Evolutionary conservation across 805 yeast genomes (phyloP).

Genomic region (Starmerella kuoi): DNA sequence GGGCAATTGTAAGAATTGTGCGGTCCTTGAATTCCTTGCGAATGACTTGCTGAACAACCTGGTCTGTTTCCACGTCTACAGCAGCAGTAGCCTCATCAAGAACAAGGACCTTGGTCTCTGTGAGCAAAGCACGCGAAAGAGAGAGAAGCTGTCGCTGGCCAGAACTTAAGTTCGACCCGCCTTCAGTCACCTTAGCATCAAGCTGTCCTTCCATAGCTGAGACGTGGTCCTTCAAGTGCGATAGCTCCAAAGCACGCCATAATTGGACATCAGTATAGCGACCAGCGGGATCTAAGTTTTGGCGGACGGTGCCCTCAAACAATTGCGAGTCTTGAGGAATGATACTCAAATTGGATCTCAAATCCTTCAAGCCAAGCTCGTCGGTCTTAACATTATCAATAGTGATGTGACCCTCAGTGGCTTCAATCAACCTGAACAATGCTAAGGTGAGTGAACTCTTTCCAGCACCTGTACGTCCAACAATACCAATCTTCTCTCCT

Average conservation of each 20-base stretch:
- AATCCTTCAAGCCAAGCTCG: slow-evolving; percentile 59
- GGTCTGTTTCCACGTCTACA: slow-evolving; percentile 78
- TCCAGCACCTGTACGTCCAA: slow-evolving; percentile 96
- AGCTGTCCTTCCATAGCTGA: slow-evolving; percentile 42
- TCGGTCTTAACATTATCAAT: slow-evolving; percentile 62
- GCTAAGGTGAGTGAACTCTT: slow-evolving; percentile 78
- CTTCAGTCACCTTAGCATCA: slow-evolving; percentile 50
- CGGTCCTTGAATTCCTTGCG: slow-evolving; percentile 57
- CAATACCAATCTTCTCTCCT: slow-evolving; percentile 83
- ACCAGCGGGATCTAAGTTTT: slow-evolving; percentile 74
- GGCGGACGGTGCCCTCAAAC: slow-evolving; percentile 73
- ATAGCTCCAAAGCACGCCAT: slow-evolving; percentile 69
- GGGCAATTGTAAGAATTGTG: slow-evolving; percentile 83
- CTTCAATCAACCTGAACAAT: slow-evolving; percentile 72
- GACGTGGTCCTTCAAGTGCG: slow-evolving; percentile 64
- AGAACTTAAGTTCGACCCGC: slow-evolving; percentile 74
- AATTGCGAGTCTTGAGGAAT: slow-evolving; percentile 93
- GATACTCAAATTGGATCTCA: slow-evolving; percentile 65
- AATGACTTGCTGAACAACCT: slow-evolving; percentile 67
- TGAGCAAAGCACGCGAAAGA: slow-evolving; percentile 68
- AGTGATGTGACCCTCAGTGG: slow-evolving; percentile 52
- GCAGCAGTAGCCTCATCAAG: slow-evolving; percentile 87
- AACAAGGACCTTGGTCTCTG: slow-evolving; percentile 62
- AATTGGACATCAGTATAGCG: slow-evolving; percentile 58
- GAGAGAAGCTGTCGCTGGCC: slow-evolving; percentile 84